Conservation (phyloP, 345 rosid species). For the Bruguiera sexangula region DNA sequence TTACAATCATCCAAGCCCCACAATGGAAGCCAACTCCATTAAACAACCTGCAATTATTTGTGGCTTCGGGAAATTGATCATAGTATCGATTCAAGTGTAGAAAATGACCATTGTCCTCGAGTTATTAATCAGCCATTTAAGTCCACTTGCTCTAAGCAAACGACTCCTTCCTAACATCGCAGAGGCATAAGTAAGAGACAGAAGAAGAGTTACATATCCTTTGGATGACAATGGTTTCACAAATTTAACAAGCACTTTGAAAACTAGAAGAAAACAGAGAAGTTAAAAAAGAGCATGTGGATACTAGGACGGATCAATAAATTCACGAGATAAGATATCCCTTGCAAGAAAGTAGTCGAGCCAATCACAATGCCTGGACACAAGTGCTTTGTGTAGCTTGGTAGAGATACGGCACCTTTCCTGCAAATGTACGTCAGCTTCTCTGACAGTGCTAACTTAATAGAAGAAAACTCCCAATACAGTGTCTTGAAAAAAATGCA, state of each 20-base stretch:
- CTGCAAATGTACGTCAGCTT: not conserved
- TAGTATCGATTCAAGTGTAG: not conserved
- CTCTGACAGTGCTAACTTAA: not conserved
- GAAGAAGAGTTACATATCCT: not conserved
- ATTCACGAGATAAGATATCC: not conserved
- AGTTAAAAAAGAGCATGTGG: not conserved
- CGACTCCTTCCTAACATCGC: not conserved
- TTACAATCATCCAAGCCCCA: not conserved
- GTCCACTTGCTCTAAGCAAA: not conserved
- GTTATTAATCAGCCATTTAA: not conserved
- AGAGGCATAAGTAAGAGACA: not conserved
- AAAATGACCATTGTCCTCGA: not conserved
- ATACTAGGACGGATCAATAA: not conserved
- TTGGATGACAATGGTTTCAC: not conserved
- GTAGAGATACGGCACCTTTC: not conserved
- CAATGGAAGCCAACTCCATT: not conserved
- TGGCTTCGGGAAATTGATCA: not conserved
- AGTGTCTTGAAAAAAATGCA: not conserved
- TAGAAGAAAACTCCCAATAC: not conserved
- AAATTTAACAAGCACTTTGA: not conserved
- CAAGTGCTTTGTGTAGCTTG: not conserved
- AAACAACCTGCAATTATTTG: not conserved
- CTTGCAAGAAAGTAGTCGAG: not conserved
- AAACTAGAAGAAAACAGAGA: not conserved
- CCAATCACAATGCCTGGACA: not conserved